Conservation (phyloP, 2,329 filamentous ascomycete genomes). For the Aspergillus sp. region DNA sequence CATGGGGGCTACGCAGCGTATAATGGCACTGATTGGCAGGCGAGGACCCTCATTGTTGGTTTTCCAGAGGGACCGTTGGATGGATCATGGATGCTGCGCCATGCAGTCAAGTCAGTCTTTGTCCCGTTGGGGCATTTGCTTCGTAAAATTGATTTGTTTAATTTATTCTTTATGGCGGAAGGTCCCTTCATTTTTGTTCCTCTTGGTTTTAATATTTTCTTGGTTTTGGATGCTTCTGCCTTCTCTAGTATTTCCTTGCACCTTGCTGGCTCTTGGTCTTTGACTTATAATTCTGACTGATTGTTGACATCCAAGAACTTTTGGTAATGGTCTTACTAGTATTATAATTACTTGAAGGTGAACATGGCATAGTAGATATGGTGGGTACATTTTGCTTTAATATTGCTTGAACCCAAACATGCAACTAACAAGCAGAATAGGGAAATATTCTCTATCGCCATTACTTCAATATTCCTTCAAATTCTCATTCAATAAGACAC, state of each 20-base stretch:
- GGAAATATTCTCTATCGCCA: background rate
- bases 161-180: too few species aligned
- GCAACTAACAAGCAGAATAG: background rate
- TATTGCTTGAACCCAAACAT: background rate
- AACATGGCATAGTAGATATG: background rate
- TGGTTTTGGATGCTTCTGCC: too few species aligned
- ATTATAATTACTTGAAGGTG: too few species aligned
- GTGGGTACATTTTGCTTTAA: background rate
- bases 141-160: background rate
- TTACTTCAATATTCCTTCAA: background rate
- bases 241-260: too few species aligned
- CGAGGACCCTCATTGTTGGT: constrained; percentile 6
- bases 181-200: too few species aligned
- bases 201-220: too few species aligned
- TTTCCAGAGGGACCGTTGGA: background rate
- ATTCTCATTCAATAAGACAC: background rate
- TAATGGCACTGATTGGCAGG: constrained; percentile 7
- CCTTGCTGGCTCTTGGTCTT: too few species aligned
- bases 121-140: background rate
- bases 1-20: constrained; percentile 5
- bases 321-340: too few species aligned
- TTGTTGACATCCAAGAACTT: too few species aligned
- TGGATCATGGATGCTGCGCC: constrained; percentile 18
- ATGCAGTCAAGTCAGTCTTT: constrained; percentile 19
- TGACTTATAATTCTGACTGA: too few species aligned